phyloP scores from a whole-genome alignment of 2,329 filamentous ascomycete genomes.

The Colletotrichum magnum region DNA sequence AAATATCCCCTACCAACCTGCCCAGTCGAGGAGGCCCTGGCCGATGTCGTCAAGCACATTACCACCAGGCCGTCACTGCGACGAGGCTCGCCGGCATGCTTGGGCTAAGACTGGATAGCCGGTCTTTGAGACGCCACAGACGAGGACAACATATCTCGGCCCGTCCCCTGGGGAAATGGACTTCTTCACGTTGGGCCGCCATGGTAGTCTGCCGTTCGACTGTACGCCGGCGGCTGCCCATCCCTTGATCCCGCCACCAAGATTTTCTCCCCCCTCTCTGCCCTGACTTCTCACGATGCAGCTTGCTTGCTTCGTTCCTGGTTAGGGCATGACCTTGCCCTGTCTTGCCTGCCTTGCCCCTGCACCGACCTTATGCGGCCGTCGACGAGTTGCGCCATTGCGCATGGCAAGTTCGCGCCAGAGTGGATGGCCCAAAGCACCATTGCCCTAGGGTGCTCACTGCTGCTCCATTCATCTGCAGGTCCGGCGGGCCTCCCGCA shows the following conservation, averaged over 20 bases:
- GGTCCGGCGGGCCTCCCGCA: slow-evolving; percentile 38
- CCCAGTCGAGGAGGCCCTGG: slow-evolving; percentile 13
- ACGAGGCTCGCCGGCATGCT: too few species aligned
- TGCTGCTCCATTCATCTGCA: slow-evolving; percentile 34
- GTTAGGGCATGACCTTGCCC: slow-evolving; percentile 33
- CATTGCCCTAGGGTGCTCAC: background rate
- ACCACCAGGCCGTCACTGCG: background rate
- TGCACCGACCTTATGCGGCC: slow-evolving; percentile 26
- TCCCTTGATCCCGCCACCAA: background rate
- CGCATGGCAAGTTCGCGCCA: slow-evolving; percentile 28
- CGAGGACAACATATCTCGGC: slow-evolving; percentile 7
- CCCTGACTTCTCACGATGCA: background rate
- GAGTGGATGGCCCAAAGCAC: slow-evolving; percentile 6
- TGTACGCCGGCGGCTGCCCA: background rate
- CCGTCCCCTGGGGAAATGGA: slow-evolving; percentile 10
- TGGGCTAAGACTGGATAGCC: background rate
- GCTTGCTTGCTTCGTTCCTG: slow-evolving; percentile 13
- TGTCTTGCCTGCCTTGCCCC: background rate
- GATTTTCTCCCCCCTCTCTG: background rate
- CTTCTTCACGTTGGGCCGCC: slow-evolving; percentile 8
- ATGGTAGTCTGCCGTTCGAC: background rate
- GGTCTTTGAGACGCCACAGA: background rate
- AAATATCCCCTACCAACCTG: slow-evolving; percentile 14
- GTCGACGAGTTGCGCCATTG: slow-evolving; percentile 35
- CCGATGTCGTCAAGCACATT: background rate